Conservation (phyloP, 2,329 filamentous ascomycete species). For the Akanthomyces dipterigenus region DNA sequence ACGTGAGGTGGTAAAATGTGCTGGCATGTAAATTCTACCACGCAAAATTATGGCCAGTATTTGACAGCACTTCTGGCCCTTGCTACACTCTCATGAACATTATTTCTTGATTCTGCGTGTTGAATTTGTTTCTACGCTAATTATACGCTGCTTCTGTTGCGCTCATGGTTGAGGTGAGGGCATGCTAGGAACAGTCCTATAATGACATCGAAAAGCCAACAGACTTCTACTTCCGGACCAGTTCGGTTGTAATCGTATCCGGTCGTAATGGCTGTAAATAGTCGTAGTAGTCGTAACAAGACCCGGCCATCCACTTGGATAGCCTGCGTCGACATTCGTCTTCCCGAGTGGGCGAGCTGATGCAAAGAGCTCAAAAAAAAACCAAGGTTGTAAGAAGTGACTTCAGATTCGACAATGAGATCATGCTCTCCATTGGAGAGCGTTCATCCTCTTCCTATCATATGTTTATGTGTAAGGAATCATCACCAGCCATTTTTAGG, state of each 20-base stretch:
- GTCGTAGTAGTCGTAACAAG: background rate
- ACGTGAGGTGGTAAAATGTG: background rate
- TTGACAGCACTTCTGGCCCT: background rate
- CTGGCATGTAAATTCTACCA: background rate
- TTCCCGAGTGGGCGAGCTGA: background rate
- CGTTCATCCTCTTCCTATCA: constrained; percentile 67
- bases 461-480: constrained; percentile 45
- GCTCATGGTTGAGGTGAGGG: no score
- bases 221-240: background rate
- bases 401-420: constrained; percentile 60
- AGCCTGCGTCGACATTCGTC: background rate
- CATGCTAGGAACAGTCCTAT: background rate
- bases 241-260: background rate
- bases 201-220: no score
- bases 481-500: constrained; percentile 51
- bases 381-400: constrained; percentile 21
- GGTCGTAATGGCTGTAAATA: no score
- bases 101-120: background rate
- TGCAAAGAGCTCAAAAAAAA: background rate
- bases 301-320: background rate
- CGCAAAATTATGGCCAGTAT: background rate
- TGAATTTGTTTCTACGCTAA: background rate
- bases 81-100: no score
- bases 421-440: constrained; percentile 48
- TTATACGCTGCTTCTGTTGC: background rate